Percentiles rank a stretch among this genome's conserved stretches.
phyloP scores from a whole-genome alignment of 2,329 filamentous ascomycete species.

The Phialocephala subalpina region DNA sequence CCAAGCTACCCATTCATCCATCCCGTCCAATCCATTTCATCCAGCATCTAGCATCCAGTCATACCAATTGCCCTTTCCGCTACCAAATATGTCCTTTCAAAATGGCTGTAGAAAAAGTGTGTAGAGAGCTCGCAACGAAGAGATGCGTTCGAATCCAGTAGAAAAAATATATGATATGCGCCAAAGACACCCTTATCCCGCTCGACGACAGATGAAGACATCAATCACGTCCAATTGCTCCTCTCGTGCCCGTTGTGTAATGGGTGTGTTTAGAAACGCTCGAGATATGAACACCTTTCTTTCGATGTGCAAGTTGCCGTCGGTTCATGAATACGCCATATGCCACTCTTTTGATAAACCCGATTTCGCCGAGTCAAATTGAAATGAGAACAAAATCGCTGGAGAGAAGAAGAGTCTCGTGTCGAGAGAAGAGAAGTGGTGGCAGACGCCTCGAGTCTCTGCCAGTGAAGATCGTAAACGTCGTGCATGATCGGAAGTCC shows the following conservation, averaged over 20 bases:
- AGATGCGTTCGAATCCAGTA: slow-evolving; percentile 3
- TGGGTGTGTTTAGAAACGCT: background rate
- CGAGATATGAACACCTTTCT: background rate
- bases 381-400: slow-evolving; percentile 37
- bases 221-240: slow-evolving; percentile 5
- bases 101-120: slow-evolving; percentile 11
- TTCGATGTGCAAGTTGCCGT: slow-evolving; percentile 12
- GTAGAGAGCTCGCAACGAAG: slow-evolving; percentile 5
- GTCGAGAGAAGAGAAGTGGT: slow-evolving; percentile 26
- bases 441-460: slow-evolving; percentile 23
- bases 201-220: background rate
- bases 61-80: background rate
- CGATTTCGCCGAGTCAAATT: slow-evolving; percentile 42
- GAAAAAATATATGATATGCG: slow-evolving; percentile 16
- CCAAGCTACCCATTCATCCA: slow-evolving; percentile 14
- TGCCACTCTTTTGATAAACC: slow-evolving; percentile 44
- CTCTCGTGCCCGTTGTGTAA: background rate
- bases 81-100: slow-evolving; percentile 9
- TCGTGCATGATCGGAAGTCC: slow-evolving; percentile 31
- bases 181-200: slow-evolving; percentile 13
- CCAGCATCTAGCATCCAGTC: background rate
- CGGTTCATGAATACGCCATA: slow-evolving; percentile 38
- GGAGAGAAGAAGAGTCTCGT: slow-evolving; percentile 32
- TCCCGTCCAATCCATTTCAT: background rate
- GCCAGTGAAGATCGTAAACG: slow-evolving; percentile 34